Conservation (phyloP, 75 land plant species). For the Sequoia sempervirens region DNA sequence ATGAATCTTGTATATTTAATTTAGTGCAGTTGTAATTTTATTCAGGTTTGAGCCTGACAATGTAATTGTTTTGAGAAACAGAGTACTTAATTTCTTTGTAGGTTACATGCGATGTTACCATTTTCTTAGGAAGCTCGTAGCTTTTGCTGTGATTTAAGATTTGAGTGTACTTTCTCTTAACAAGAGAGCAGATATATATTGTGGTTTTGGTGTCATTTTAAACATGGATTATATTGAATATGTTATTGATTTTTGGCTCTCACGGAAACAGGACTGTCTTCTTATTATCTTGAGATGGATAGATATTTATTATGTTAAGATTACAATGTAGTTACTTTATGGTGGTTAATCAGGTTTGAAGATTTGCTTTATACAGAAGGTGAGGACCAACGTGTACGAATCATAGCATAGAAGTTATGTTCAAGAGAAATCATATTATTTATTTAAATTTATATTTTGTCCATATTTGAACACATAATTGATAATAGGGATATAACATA, state of each 20-base stretch:
- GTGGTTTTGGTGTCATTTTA: background rate
- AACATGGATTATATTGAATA: background rate
- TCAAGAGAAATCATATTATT: no score
- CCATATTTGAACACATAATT: no score
- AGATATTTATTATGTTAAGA: background rate
- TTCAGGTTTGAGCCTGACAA: slow-evolving; percentile 2
- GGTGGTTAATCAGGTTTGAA: no score
- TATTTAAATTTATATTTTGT: no score
- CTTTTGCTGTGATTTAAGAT: background rate
- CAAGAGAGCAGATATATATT: background rate
- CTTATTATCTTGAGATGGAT: background rate
- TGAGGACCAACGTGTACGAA: no score
- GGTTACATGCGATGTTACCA: background rate
- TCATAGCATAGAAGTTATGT: no score
- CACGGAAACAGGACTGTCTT: background rate
- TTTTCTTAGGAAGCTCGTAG: background rate
- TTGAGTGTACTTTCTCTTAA: background rate
- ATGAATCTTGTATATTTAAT: background rate
- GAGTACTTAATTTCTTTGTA: background rate
- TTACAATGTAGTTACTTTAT: background rate
- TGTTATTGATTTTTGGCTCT: background rate
- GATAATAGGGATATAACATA: no score
- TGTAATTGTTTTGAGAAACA: background rate
- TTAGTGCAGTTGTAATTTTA: background rate
- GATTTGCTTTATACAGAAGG: no score